Evolutionary conservation across 129 eudicot species (phyloP), one percentile per base, ranked within the genome.

Genomic region (Calendula officinalis): DNA sequence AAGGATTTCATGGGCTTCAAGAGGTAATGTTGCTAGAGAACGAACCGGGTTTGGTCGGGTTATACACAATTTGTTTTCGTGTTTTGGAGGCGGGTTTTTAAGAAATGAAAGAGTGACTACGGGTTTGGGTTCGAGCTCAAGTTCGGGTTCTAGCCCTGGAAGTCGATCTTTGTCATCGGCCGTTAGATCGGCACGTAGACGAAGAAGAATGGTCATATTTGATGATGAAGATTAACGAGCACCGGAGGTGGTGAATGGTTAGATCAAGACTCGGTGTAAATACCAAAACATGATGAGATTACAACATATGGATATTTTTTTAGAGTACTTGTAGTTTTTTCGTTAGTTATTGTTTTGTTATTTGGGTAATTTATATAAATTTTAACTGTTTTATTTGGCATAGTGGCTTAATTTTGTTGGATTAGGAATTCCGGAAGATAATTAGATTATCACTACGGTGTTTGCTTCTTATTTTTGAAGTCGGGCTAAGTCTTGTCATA

Each of bases 1-100:
- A 79, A 74, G 98, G 89, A 80, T 92, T 49, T 81, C 96, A 0
- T 92, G 98, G 98, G 91, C 87, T 41, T 54, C 89, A 3, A 88
- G 95, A 35, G 91, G 95, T 34, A 74, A 72, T 40, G 84, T 70
- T 2, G 60, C 89, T 3, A 66, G 89, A 65, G 86, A 86, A 43
- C 77, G 86, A n/a, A 69, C 82, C 8, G 96, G 96, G 12, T 62
- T 85, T 33, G 69, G 95, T 69, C 63, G 86, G 56, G 76, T 74
- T 72, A 71, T 91, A 1, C 45, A 76, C 35, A 72, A 62, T 40
- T 66, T 91, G 80, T 85, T 91, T 69, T 67, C 88, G 53, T 91
- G 98, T 77, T 86, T 90, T 63, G 99, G 83, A 62, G 95, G 77
- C 39, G 89, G 72, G 66, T 69, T 76, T 74, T 81, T 15, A 14